Conservation (phyloP, 2,329 filamentous ascomycete species). For the Trichoderma citrinoviride region DNA sequence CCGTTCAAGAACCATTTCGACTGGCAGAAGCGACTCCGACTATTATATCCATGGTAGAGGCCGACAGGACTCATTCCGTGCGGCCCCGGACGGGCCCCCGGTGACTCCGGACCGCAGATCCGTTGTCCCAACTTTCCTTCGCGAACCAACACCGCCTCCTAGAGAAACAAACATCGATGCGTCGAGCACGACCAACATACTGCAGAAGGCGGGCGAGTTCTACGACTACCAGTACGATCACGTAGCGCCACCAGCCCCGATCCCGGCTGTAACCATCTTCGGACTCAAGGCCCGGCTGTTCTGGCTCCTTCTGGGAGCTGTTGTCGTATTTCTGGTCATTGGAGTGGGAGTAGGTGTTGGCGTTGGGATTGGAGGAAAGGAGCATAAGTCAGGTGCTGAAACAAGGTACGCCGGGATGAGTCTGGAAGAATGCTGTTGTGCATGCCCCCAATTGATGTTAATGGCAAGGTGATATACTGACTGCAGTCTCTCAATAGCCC, state of each 20-base stretch:
- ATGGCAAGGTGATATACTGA: not conserved
- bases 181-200: conserved; percentile 17
- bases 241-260: conserved; percentile 21
- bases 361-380: not conserved
- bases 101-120: conserved; percentile 4
- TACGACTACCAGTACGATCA: conserved; percentile 31
- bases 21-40: not conserved
- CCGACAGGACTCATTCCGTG: not conserved
- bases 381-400: conserved; percentile 15
- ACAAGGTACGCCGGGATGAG: not conserved
- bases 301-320: conserved; percentile 34
- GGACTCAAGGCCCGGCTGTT: conserved; percentile 35
- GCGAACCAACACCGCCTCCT: conserved; percentile 38
- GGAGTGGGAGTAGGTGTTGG: conserved; percentile 39
- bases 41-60: not conserved
- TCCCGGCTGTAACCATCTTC: conserved; percentile 22
- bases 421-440: not conserved
- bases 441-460: not conserved
- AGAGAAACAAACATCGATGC: conserved; percentile 16
- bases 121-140: conserved; percentile 37
- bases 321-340: conserved; percentile 37
- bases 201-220: conserved; percentile 6
- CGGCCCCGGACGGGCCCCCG: not conserved
- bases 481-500: not conserved
- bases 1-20: not conserved